Evolutionary conservation across 805 yeast species (phyloP), one percentile per base, ranked within the genome.

Genomic region (Nematodospora valgi): DNA sequence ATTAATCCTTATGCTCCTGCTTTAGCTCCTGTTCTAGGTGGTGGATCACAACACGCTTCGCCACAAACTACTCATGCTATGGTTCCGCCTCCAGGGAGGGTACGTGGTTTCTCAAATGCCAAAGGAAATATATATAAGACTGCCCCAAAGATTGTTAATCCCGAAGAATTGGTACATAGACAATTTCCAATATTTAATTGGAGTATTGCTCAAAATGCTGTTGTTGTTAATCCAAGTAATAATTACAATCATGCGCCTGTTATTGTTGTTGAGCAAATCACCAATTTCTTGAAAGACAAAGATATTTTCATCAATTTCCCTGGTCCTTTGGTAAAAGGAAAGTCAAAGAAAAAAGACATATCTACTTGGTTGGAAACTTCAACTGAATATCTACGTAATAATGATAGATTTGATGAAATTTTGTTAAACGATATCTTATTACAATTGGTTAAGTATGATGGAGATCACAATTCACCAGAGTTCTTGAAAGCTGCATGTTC

Each of bases 111-210:
- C n/a, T 54, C 61, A 4, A 48, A 41, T 27, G 26, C 52, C 3
- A 20, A 15, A 12, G 38, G 38, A 6, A 53, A 47, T 36, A 40
- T 51, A 14, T 47, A 44, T 30, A 29, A 30, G 23, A 37, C 35
- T 10, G 39, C 38, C 27, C 30, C 41, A 3, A 40, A 40, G 20
- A 34, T 27, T 14, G 35, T 37, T 9, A 72, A 78, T 41, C 82
- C 85, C 6, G 74, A 72, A 34, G 73, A 78, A 16, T 55, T 82
- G 34, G 56, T 68, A 16, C 58, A 62, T 30, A 68, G 83, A 36
- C 95, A 85, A 51, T 83, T 82, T 58, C 95, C 96, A 0, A 52
- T 87, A 22, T 82, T 86, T 52, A 68, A 72, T 39, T 87, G 93
- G 83, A 56, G 63, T 33, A 40, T 45, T 19, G 54, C 66, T 1